Conservation (phyloP, 768 basidiomycete species). For the Lenzites betulinus region DNA sequence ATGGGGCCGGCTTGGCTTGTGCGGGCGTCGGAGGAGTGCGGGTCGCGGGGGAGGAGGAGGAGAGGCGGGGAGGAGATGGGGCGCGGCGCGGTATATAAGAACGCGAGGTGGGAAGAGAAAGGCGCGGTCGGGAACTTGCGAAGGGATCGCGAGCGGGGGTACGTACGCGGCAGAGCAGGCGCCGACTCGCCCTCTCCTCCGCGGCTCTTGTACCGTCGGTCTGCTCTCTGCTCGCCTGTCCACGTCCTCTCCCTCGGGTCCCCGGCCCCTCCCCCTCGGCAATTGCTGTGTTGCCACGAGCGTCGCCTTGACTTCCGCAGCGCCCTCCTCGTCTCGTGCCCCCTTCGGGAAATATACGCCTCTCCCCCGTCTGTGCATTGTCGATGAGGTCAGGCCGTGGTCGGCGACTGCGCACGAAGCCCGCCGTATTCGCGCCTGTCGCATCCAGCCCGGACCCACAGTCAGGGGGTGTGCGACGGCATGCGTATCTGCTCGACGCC, state of each 20-base stretch:
- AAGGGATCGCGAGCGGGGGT: constrained; percentile 4
- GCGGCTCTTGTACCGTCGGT: background rate
- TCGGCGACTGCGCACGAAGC: background rate
- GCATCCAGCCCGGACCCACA: background rate
- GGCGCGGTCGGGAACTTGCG: constrained; percentile 17
- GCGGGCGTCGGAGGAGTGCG: background rate
- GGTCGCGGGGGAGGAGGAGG: background rate
- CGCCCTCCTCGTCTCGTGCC: no score
- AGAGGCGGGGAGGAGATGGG: constrained; percentile 1
- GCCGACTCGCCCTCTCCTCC: constrained; percentile 4
- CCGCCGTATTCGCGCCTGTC: background rate
- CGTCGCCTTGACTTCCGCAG: constrained; percentile 12
- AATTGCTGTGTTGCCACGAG: constrained; percentile 13
- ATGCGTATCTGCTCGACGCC: no score
- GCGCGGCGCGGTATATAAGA: constrained; percentile 13
- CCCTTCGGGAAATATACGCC: no score
- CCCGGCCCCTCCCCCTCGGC: background rate
- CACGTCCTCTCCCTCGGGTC: background rate
- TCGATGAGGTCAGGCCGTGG: no score
- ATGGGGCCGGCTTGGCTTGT: constrained; percentile 38
- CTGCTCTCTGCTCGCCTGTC: background rate
- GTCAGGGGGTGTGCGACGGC: background rate
- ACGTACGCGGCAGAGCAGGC: constrained; percentile 8
- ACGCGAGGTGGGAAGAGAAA: constrained; percentile 16
- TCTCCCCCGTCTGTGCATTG: no score